Base-by-base conservation (phyloP, 2,329 filamentous ascomycete species). In the Aspergillus candidus region DNA sequence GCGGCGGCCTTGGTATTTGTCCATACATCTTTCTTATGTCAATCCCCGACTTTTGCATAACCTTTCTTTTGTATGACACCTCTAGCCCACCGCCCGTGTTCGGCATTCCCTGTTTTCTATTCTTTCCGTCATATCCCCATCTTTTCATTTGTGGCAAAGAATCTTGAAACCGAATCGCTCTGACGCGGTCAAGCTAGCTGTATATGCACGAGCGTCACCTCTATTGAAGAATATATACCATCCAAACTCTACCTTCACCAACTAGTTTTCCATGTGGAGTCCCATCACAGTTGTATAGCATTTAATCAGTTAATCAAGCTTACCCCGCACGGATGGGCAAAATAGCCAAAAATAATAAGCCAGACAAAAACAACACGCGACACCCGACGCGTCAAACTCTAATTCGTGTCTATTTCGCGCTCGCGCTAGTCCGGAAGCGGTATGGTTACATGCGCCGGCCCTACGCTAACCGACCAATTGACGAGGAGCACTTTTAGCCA, bases 341-440 rank as follows among this genome's bases (percentile, higher is more conserved):
- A 27, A 7, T 22, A 7, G 31, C 14, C 38, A 40, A 39, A 41
- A 39, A 34, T 33, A 11, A 6, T 13, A 35, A 29, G 18, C 15
- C 31, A 33, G 14, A 46, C 33, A 40, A 34, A 32, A 48, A 46
- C 43, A 40, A 46, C 32, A 43, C 41, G 47, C 49, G 41, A 41
- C 42, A 41, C 37, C 34, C 29, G n/a, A 47, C 41, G 45, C 41
- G 46, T 49, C 32, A 35, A 35, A 38, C 17, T 35, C 27, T 22
- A 31, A 32, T 14, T 35, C 38, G 44, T 35, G 44, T 45, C 32
- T 14, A 52, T 55, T 52, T 55, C 54, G 39, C 52, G 51, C 44
- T 47, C 6, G 18, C 4, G 10, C 42, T 46, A 53, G 3, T 4
- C 33, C 41, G 0, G 6, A 36, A 17, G 12, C 1, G 30, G 50